phyloP scores from a whole-genome alignment of 768 basidiomycete species.

The Hygrocybe coccinea region DNA sequence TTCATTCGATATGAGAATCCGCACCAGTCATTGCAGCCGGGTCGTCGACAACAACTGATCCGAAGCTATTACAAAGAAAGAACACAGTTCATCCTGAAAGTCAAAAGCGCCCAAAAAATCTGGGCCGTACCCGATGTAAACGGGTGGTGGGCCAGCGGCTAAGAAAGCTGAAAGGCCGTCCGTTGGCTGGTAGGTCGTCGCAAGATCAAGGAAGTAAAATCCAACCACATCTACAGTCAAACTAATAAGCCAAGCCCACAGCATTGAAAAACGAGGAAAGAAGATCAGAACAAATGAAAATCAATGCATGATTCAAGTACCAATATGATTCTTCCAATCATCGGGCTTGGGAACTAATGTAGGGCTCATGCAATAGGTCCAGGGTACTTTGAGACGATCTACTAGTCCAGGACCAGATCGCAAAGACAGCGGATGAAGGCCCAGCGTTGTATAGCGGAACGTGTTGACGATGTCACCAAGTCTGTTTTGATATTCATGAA shows the following conservation, averaged over 20 bases:
- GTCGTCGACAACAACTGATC: conserved; percentile 57
- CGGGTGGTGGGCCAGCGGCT: conserved; percentile 44
- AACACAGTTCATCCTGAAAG: background rate
- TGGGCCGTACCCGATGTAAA: conserved; percentile 51
- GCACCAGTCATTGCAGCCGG: conserved; percentile 47
- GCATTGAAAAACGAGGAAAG: background rate
- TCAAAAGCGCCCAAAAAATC: background rate
- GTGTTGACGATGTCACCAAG: conserved; percentile 56
- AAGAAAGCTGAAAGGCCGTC: conserved; percentile 47
- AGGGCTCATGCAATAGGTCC: conserved; percentile 61
- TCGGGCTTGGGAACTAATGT: conserved; percentile 53
- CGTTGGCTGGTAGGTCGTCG: conserved; percentile 43
- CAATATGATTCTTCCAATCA: conserved; percentile 62
- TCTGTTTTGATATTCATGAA: conserved; percentile 23
- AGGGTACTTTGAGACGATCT: conserved; percentile 53
- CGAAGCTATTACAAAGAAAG: conserved; percentile 39
- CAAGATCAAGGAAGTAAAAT: conserved; percentile 58
- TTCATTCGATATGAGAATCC: conserved; percentile 3
- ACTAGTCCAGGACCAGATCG: conserved; percentile 48
- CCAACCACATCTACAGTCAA: conserved; percentile 49
- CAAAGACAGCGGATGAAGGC: conserved; percentile 43
- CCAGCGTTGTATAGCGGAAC: conserved; percentile 47
- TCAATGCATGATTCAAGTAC: conserved; percentile 25
- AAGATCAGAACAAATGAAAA: background rate
- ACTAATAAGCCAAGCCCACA: background rate